These are phyloP conservation scores for Geotrichum bryndzae DNA, from an alignment of 1,139 yeast genomes.

Conservation along the genomic window DNA sequence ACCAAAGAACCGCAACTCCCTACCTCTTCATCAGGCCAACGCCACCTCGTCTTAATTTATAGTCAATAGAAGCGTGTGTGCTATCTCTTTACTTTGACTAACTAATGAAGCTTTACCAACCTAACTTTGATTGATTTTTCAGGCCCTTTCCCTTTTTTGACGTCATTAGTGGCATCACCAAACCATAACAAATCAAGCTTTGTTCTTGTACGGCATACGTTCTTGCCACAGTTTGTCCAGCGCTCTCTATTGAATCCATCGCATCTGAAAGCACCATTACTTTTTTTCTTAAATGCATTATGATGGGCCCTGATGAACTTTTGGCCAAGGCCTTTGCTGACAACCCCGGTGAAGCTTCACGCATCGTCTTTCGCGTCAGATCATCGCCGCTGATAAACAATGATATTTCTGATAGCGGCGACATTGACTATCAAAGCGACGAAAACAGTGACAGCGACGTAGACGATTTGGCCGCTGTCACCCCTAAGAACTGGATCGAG, in stretches of 20 bases:
- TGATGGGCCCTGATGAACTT: slow-evolving; percentile 10
- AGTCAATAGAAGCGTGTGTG: background rate
- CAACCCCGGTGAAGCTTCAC: slow-evolving; percentile 11
- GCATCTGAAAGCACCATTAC: background rate
- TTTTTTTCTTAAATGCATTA: background rate
- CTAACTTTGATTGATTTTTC: background rate
- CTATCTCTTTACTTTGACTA: background rate
- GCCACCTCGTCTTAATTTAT: background rate
- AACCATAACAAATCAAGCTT: too few relatives aligned
- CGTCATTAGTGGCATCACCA: background rate
- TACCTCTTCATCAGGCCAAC: background rate
- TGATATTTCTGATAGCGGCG: background rate
- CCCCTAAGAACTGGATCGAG: slow-evolving; percentile 13
- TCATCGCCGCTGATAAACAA: background rate
- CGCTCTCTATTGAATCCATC: background rate
- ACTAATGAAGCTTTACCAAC: background rate
- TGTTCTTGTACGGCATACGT: background rate
- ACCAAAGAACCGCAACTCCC: background rate
- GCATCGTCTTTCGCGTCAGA: slow-evolving; percentile 11
- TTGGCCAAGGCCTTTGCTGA: slow-evolving; percentile 17
- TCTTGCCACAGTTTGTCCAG: background rate
- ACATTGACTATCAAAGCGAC: background rate
- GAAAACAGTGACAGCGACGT: background rate
- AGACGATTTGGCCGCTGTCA: background rate
- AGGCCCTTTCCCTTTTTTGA: background rate